Conservation (phyloP, 371 early-diverging fungal species). For the Neoconidiobolus thromboides region DNA sequence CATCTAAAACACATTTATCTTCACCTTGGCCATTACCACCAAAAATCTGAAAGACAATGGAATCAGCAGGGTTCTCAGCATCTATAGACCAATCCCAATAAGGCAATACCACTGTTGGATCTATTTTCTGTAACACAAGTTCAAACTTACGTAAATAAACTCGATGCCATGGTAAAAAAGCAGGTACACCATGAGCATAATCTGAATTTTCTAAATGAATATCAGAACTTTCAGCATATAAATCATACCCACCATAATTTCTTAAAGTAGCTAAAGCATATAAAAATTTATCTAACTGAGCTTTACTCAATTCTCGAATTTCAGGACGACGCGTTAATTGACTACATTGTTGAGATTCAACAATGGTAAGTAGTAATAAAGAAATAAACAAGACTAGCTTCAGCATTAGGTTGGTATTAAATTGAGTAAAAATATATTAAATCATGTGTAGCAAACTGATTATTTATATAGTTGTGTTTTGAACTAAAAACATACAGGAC, state of each 20-base stretch:
- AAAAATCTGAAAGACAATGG: constrained; percentile 8
- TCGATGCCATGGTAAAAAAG: constrained; percentile 24
- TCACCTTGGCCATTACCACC: constrained; percentile 11
- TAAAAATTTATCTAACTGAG: not conserved
- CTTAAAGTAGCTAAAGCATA: not conserved
- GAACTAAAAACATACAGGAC: too few species aligned
- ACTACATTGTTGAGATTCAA: not conserved
- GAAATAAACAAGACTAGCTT: too few species aligned
- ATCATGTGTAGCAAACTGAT: too few species aligned
- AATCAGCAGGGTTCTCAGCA: constrained; percentile 9
- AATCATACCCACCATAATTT: not conserved
- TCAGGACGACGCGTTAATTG: not conserved
- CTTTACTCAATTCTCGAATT: constrained; percentile 1
- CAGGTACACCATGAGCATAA: constrained; percentile 9
- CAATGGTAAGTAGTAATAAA: too few species aligned
- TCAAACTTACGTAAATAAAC: constrained; percentile 15
- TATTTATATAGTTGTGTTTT: too few species aligned
- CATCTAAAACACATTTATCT: constrained; percentile 11
- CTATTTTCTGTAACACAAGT: constrained; percentile 11
- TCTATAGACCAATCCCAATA: constrained; percentile 31
- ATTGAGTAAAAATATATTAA: too few species aligned
- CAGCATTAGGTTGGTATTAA: too few species aligned
- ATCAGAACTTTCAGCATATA: not conserved
- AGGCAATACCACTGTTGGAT: constrained; percentile 21
- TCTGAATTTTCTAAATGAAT: not conserved